Evolutionary conservation across 768 basidiomycete species (phyloP), one percentile per base, ranked within the genome.

Genomic region (Pulveroboletus sp.): DNA sequence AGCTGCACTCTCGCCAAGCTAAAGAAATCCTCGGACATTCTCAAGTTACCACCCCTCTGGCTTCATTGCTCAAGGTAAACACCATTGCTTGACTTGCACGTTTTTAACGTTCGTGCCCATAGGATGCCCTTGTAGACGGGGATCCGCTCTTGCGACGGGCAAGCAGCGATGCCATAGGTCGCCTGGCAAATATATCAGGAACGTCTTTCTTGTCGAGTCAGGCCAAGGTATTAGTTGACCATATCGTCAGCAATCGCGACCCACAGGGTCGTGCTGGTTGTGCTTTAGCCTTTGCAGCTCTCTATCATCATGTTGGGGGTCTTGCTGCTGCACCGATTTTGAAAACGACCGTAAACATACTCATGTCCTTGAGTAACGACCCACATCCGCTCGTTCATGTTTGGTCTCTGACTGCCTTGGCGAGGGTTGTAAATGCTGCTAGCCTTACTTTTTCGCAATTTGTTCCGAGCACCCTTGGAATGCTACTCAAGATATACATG

Each of bases 361-460:
- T 97, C 32, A 90, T 95, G 82, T 95, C 94, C 0, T 79, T 99
- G 17, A 84, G 87, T 66, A 94, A 90, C 52, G 97, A 99, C 65
- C 94, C 95, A 1, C 97, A 98, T 64, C 95, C 97, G 0, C 78
- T 93, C 27, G 97, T 97, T 6, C 95, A 98, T 66, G 97, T 87
- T 62, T 94, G 89, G 84, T 86, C 95, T 3, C 72, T 97, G 52
- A 84, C 80, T 40, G 89, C 97, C 1, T 74, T 99, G 25, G 82
- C 87, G 6, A 77, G 81, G 14, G 94, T 98, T 49, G 86, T 97
- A 64, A 85, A 90, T 61, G 87, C 94, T 4, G 94, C 95, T 4
- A 94, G 89, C 67, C 71, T 98, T 47, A 85, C 90, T 1, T 99
- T 95, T 63, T 82, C 89, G 4, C 90, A 93, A 0, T 95, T 87